Evolutionary conservation across 2,329 filamentous ascomycete species (phyloP).

Genomic region (Fusarium veterinarium): DNA sequence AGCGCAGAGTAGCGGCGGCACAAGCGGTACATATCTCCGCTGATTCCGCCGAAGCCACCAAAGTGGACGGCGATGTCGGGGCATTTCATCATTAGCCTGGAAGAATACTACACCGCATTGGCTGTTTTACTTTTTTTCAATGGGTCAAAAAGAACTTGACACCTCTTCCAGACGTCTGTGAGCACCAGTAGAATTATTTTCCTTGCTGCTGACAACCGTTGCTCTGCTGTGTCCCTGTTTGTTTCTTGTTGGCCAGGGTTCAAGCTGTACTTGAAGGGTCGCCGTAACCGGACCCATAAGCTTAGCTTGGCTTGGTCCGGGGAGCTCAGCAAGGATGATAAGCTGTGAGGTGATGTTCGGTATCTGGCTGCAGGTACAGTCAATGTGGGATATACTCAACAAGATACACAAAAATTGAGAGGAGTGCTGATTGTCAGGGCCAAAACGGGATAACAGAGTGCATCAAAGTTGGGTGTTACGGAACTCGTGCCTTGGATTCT

Average conservation of each 20-base stretch:
- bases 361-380: constrained; percentile 19
- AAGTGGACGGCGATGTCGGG: constrained; percentile 14
- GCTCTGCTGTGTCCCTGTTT: constrained; percentile 4
- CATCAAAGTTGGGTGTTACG: background rate
- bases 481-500: constrained; percentile 12
- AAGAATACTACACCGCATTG: constrained; percentile 8
- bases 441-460: background rate
- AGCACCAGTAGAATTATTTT: constrained; percentile 24
- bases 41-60: background rate
- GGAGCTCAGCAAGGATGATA: constrained; percentile 29
- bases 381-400: background rate
- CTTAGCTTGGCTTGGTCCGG: constrained; percentile 32
- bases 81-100: constrained; percentile 15
- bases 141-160: constrained; percentile 15
- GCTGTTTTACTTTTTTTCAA: constrained; percentile 12
- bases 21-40: constrained; percentile 5
- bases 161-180: constrained; percentile 20
- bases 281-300: constrained; percentile 29
- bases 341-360: constrained; percentile 6
- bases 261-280: constrained; percentile 1
- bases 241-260: constrained; percentile 3
- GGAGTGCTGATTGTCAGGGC: background rate
- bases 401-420: background rate
- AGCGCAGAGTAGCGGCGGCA: constrained; percentile 12
- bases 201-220: constrained; percentile 29